Evolutionary conservation across 352 stramenopile species (phyloP).

Genomic region (Phytopythium aichiense): DNA sequence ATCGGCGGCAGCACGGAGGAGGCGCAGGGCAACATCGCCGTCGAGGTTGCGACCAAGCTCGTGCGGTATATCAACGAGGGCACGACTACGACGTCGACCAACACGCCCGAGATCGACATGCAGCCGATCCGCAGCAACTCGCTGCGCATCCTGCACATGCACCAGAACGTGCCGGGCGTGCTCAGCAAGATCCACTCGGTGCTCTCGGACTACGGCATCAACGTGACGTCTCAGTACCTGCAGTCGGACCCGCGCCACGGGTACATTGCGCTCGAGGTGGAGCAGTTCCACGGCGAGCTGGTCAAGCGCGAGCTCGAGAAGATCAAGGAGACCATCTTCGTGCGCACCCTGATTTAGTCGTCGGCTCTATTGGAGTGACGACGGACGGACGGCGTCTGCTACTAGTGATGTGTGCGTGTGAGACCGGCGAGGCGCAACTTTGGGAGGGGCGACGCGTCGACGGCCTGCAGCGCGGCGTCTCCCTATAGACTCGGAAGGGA

Average conservation of each 20-base stretch:
- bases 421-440: background rate
- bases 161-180: slow-evolving; percentile 83
- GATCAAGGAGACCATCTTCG: slow-evolving; percentile 86
- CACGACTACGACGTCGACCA: slow-evolving; percentile 73
- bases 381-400: background rate
- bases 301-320: slow-evolving; percentile 76
- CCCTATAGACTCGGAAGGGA: background rate
- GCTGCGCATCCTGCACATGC: slow-evolving; percentile 85
- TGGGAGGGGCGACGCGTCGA: background rate
- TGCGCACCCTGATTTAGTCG: slow-evolving; percentile 69
- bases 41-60: slow-evolving; percentile 76
- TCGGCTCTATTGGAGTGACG: background rate
- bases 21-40: slow-evolving; percentile 90
- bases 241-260: slow-evolving; percentile 76
- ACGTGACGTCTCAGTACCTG: slow-evolving; percentile 84
- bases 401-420: background rate
- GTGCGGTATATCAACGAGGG: slow-evolving; percentile 82
- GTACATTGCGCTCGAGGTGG: slow-evolving; percentile 81
- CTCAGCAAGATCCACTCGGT: slow-evolving; percentile 85
- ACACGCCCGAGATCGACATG: slow-evolving; percentile 83
- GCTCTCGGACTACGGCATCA: slow-evolving; percentile 79
- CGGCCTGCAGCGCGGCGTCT: background rate
- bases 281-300: slow-evolving; percentile 79
- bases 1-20: slow-evolving; percentile 95
- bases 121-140: slow-evolving; percentile 64